phyloP scores from a whole-genome alignment of 2,329 filamentous ascomycete genomes.

The Dothiorella sarmentorum region DNA sequence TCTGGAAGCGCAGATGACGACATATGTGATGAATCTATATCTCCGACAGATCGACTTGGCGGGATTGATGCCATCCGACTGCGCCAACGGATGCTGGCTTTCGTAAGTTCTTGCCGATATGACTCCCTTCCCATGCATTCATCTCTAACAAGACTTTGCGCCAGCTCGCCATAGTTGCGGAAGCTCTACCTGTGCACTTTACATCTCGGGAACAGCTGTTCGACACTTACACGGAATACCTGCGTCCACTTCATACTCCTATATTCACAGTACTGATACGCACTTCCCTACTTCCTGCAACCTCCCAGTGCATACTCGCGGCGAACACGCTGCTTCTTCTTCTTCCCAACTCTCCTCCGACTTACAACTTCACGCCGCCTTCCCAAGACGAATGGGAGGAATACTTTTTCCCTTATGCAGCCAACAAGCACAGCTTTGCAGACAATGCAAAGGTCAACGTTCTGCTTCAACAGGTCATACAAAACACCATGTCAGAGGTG shows the following conservation, averaged over 20 bases:
- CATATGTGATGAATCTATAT: constrained; percentile 16
- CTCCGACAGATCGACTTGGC: constrained; percentile 31
- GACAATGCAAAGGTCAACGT: constrained; percentile 35
- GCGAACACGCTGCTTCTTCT: constrained; percentile 32
- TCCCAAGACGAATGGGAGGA: constrained; percentile 30
- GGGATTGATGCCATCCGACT: constrained; percentile 56
- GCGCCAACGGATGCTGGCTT: constrained; percentile 60
- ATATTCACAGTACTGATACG: constrained; percentile 57
- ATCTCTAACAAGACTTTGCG: not conserved
- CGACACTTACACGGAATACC: constrained; percentile 54
- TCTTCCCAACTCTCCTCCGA: constrained; percentile 25
- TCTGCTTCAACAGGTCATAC: constrained; percentile 26
- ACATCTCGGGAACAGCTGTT: constrained; percentile 57
- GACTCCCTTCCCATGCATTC: not conserved
- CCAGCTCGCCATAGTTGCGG: constrained; percentile 29
- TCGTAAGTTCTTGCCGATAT: constrained; percentile 40
- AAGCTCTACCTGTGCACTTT: constrained; percentile 41
- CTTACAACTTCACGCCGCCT: constrained; percentile 27
- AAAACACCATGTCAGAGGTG: not conserved
- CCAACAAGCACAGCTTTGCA: constrained; percentile 28
- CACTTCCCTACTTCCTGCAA: constrained; percentile 43
- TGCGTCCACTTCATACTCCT: constrained; percentile 57
- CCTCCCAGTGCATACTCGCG: constrained; percentile 48
- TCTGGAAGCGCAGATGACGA: not conserved
- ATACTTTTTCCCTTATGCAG: constrained; percentile 27